These are phyloP conservation scores for Penicillium sp. DNA, from an alignment of 2,329 filamentous ascomycete genomes.

Conservation along the genomic window DNA sequence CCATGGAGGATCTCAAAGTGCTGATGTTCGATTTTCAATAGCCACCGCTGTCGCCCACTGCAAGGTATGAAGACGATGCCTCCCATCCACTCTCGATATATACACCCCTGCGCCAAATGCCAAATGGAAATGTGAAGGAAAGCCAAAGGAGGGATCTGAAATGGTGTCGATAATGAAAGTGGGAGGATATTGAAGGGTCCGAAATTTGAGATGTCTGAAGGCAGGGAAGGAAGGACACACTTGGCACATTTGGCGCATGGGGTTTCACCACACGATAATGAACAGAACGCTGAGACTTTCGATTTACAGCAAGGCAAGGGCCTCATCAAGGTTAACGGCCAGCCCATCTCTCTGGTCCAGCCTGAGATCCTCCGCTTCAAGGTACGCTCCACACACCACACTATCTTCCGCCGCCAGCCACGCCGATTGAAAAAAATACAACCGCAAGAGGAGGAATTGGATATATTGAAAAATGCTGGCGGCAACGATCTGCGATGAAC, in stretches of 20 bases:
- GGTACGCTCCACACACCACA: slow-evolving; percentile 55
- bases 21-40: slow-evolving; percentile 45
- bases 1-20: slow-evolving; percentile 19
- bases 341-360: slow-evolving; percentile 90
- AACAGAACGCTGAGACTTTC: slow-evolving; percentile 33
- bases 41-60: slow-evolving; percentile 89
- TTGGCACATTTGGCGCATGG: slow-evolving; percentile 21
- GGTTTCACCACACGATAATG: slow-evolving; percentile 9
- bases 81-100: slow-evolving; percentile 13
- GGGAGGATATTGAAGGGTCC: slow-evolving; percentile 7
- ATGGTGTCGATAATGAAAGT: slow-evolving; percentile 3
- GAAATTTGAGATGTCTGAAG: slow-evolving; percentile 12
- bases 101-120: slow-evolving; percentile 21
- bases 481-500: not conserved
- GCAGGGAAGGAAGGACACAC: slow-evolving; percentile 8
- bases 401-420: slow-evolving; percentile 2
- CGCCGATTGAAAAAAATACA: not conserved
- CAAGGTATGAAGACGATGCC: slow-evolving; percentile 66
- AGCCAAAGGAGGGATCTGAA: not conserved
- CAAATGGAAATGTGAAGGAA: slow-evolving; percentile 19
- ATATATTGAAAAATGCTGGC: not conserved
- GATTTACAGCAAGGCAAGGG: slow-evolving; percentile 71
- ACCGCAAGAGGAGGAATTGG: slow-evolving; percentile 7
- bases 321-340: slow-evolving; percentile 98
- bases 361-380: slow-evolving; percentile 98